Evolutionary conservation across 139 green algal genomes (phyloP), one percentile per base, ranked within the genome.

Genomic region (Volvox reticuliferus): DNA sequence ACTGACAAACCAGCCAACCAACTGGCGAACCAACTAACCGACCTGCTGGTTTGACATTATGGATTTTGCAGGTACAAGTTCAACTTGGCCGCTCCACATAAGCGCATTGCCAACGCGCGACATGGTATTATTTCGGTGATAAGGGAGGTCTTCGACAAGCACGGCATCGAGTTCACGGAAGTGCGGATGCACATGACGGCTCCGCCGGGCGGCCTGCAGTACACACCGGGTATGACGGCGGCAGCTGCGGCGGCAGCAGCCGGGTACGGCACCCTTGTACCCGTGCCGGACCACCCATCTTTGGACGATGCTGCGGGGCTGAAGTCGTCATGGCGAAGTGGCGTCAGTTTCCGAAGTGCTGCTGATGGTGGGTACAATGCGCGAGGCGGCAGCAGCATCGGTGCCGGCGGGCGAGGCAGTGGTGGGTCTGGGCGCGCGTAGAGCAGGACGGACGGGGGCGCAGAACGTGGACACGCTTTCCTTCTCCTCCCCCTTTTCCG

Each of bases 81-180:
- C 89, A 89, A 89, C 71, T 35, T 92, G 50, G 61, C 69, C 0
- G 80, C 89, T 3, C n/a, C 89, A 14, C 89, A 92, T 68, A 82
- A 82, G 79, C 81, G 81, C 44, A 92, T 92, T 33, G 89, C 89
- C 17, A 67, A 69, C 5, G 89, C 81, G 32, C 89, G 89, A 6
- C 77, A 92, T 32, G 89, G 89, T 44, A 67, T 92, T 80, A 85
- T 89, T 12, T 61, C n/a, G 28, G 89, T 82, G 3, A 30, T 91
- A 0, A 73, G 86, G 19, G 9, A 78, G 33, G 26, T 22, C 3
- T 28, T 88, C 55, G 67, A 88, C 83, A 22, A 30, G 12, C 14
- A 28, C 5, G 67, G 67, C 26, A 26, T 88, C 12, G 24, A 79
- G 26, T 88, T 79, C 32, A 88, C 82, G 21, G 82, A 88, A 61